These are phyloP conservation scores for Leccinum uliginosum DNA, from an alignment of 768 basidiomycete species.

Conservation along the genomic window DNA sequence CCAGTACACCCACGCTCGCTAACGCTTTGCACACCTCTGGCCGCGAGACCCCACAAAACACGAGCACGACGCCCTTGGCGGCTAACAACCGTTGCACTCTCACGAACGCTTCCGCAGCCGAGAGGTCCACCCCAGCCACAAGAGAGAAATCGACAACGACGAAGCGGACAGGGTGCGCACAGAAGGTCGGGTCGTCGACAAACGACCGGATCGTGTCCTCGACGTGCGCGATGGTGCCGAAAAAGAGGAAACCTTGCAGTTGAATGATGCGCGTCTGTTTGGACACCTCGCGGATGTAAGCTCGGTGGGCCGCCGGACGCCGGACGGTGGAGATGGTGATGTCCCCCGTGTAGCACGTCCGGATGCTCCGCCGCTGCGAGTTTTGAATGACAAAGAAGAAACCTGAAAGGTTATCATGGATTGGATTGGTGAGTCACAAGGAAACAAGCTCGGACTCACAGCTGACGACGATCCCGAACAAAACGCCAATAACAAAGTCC, in stretches of 20 bases:
- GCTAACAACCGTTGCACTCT: conserved; percentile 79
- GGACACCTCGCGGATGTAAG: conserved; percentile 89
- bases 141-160: conserved; percentile 83
- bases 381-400: conserved; percentile 98
- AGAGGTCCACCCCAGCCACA: conserved; percentile 90
- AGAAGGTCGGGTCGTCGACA: conserved; percentile 69
- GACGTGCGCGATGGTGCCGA: conserved; percentile 88
- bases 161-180: conserved; percentile 77
- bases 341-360: conserved; percentile 78
- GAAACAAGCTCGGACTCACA: conserved; percentile 45
- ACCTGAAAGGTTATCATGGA: conserved; percentile 36
- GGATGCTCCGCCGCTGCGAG: conserved; percentile 79
- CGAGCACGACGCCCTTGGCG: conserved; percentile 73
- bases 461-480: conserved; percentile 88
- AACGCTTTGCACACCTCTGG: conserved; percentile 70
- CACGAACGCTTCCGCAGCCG: conserved; percentile 91
- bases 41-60: conserved; percentile 79
- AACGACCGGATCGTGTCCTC: conserved; percentile 81
- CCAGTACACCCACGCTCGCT: conserved; percentile 72
- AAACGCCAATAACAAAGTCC: conserved; percentile 92
- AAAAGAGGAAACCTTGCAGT: conserved; percentile 91
- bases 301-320: conserved; percentile 79
- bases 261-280: conserved; percentile 86
- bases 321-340: conserved; percentile 88
- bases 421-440: neutral